A percentile compares a stretch with the other conserved stretches of the same genome.
Conservation (phyloP, 768 basidiomycete species). For the Mycena vulgaris region DNA sequence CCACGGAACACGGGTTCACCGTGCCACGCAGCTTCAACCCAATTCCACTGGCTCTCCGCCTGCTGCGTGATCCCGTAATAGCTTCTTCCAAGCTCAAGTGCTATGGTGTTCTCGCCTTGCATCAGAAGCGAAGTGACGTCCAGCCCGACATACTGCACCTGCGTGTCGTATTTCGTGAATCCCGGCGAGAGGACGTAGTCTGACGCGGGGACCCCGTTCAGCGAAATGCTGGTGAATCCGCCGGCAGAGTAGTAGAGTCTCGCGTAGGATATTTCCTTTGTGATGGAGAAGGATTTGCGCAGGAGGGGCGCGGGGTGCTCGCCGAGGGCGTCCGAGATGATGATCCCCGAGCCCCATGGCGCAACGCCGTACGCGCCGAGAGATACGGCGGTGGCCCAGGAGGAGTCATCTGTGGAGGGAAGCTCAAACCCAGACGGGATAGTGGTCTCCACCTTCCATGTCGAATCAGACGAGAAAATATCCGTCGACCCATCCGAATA, state of each 20-base stretch:
- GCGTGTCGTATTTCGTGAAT: slow-evolving; percentile 47
- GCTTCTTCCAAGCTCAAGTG: slow-evolving; percentile 45
- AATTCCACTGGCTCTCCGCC: slow-evolving; percentile 44
- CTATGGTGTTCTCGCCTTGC: slow-evolving; percentile 42
- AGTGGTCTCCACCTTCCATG: neutral
- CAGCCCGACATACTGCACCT: slow-evolving; percentile 44
- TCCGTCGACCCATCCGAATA: slow-evolving; percentile 43
- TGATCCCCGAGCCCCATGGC: slow-evolving; percentile 43
- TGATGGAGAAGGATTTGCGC: slow-evolving; percentile 43
- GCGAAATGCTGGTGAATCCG: slow-evolving; percentile 45
- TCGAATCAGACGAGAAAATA: slow-evolving; percentile 17
- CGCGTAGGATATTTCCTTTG: slow-evolving; percentile 42
- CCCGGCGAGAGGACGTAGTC: slow-evolving; percentile 46
- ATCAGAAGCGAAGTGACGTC: slow-evolving; percentile 41
- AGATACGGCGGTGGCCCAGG: slow-evolving; percentile 41
- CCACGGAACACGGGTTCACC: slow-evolving; percentile 43
- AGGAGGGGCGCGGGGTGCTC: slow-evolving; percentile 50
- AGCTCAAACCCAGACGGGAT: slow-evolving; percentile 33
- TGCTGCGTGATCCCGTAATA: slow-evolving; percentile 46
- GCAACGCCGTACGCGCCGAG: slow-evolving; percentile 39
- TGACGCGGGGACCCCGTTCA: slow-evolving; percentile 46
- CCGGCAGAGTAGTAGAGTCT: slow-evolving; percentile 48
- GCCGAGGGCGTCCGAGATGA: slow-evolving; percentile 42
- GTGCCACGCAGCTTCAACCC: slow-evolving; percentile 46
- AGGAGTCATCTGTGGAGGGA: slow-evolving; percentile 41